Conservation (phyloP, 768 basidiomycete genomes). For the Sarcodon sp. region DNA sequence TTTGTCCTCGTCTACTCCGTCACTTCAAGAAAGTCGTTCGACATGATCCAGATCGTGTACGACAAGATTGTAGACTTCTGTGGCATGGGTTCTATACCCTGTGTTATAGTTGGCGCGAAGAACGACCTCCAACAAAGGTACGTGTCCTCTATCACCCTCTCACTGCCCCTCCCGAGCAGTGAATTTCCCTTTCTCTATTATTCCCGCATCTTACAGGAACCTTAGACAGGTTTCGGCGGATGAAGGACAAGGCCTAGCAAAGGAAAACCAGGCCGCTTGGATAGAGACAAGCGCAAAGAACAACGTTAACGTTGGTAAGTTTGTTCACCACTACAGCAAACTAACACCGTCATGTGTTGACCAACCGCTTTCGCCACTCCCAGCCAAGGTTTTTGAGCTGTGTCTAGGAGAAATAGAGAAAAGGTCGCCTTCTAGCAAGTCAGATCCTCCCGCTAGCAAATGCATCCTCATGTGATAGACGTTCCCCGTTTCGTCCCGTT, state of each 20-base stretch:
- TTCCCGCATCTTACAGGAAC: conserved; percentile 20
- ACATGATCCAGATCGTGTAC: conserved; percentile 88
- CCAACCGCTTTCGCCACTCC: conserved; percentile 1
- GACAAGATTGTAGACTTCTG: conserved; percentile 89
- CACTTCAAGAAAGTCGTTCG: conserved; percentile 78
- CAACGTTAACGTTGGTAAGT: conserved; percentile 81
- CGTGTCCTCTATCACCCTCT: conserved; percentile 13
- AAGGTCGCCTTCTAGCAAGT: conserved; percentile 38
- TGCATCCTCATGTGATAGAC: conserved; percentile 45
- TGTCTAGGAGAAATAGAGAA: conserved; percentile 79
- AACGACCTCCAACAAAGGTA: conserved; percentile 69
- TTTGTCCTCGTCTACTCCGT: conserved; percentile 96
- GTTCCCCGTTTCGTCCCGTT: conserved; percentile 1
- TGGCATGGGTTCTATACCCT: conserved; percentile 74
- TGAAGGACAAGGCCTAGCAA: conserved; percentile 71
- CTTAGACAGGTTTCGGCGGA: conserved; percentile 58
- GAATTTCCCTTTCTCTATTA: conserved; percentile 5
- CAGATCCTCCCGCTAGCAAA: conserved; percentile 26
- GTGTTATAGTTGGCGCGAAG: conserved; percentile 93
- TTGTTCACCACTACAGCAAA: not conserved
- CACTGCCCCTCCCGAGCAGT: not conserved
- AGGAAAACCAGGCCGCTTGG: conserved; percentile 61
- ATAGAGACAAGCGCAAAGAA: conserved; percentile 85
- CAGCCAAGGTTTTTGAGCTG: conserved; percentile 77
- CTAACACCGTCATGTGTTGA: conserved; percentile 1